Conservation (phyloP, 2,329 filamentous ascomycete genomes). For the Torrubiellomyces zombiae region DNA sequence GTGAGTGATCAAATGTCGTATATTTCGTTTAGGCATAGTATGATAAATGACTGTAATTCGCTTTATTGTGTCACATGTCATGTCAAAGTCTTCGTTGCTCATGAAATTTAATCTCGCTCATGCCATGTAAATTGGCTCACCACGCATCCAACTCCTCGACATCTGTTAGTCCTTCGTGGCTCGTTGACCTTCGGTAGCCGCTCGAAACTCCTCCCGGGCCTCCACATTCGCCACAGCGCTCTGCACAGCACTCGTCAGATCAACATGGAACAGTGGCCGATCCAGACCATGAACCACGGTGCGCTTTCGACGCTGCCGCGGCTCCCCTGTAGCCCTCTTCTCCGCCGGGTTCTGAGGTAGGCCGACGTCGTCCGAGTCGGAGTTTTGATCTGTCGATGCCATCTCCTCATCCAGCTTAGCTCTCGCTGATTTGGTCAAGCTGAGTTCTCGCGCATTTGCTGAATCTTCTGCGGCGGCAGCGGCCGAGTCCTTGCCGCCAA, state of each 20-base stretch:
- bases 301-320: constrained; percentile 25
- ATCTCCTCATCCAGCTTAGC: constrained; percentile 18
- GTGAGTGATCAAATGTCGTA: too few species aligned
- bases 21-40: too few species aligned
- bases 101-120: too few species aligned
- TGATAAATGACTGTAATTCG: background rate
- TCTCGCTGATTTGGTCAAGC: constrained; percentile 2
- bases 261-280: constrained; percentile 83
- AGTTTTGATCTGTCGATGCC: constrained; percentile 16
- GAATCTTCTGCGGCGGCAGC: constrained; percentile 49
- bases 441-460: constrained; percentile 29
- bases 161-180: too few species aligned
- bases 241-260: constrained; percentile 76
- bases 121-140: too few species aligned
- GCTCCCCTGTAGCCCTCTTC: constrained; percentile 19
- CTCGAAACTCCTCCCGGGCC: constrained; percentile 23
- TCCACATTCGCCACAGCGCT: constrained; percentile 70
- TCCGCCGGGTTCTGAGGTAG: constrained; percentile 8
- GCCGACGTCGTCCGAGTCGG: constrained; percentile 2
- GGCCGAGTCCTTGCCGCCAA: constrained; percentile 55
- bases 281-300: constrained; percentile 75
- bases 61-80: background rate
- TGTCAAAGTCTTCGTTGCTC: too few species aligned
- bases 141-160: too few species aligned
- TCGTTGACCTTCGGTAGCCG: constrained; percentile 2